Evolutionary conservation across 2,329 filamentous ascomycete genomes (phyloP).

Genomic region (Fusarium annulatum): DNA sequence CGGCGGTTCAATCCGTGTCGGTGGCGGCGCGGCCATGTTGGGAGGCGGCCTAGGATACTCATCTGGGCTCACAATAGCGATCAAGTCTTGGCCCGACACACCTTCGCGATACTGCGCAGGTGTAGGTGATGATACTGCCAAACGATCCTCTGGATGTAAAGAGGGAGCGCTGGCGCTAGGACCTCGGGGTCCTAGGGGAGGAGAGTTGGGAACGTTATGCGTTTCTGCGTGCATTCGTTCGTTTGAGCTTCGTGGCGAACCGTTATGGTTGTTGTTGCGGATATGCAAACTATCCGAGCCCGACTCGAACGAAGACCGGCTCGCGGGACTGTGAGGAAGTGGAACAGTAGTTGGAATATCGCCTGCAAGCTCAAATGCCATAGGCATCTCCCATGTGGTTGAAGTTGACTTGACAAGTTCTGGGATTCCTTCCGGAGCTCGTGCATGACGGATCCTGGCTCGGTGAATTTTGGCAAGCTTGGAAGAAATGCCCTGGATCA

Average conservation of each 20-base stretch:
- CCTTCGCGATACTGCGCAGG: slow-evolving; percentile 68
- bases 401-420: slow-evolving; percentile 57
- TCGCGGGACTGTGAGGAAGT: slow-evolving; percentile 53
- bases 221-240: slow-evolving; percentile 56
- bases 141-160: slow-evolving; percentile 58
- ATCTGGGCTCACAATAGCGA: slow-evolving; percentile 70
- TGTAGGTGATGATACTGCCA: slow-evolving; percentile 67
- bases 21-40: slow-evolving; percentile 47
- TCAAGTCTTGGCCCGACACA: slow-evolving; percentile 72
- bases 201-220: slow-evolving; percentile 42
- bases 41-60: slow-evolving; percentile 61
- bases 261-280: slow-evolving; percentile 46
- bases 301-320: slow-evolving; percentile 68
- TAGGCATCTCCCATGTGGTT: slow-evolving; percentile 56
- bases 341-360: slow-evolving; percentile 59
- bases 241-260: slow-evolving; percentile 63
- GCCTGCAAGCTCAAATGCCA: slow-evolving; percentile 69
- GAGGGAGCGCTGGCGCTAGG: slow-evolving; percentile 46
- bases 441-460: slow-evolving; percentile 76
- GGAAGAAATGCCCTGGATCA: slow-evolving; percentile 79
- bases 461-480: slow-evolving; percentile 87
- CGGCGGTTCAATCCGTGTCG: slow-evolving; percentile 67
- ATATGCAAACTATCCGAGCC: slow-evolving; percentile 62
- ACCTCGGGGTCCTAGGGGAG: slow-evolving; percentile 43
- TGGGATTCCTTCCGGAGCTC: slow-evolving; percentile 55